Conservation (phyloP, 768 basidiomycete species). For the Lentinula detonsa region DNA sequence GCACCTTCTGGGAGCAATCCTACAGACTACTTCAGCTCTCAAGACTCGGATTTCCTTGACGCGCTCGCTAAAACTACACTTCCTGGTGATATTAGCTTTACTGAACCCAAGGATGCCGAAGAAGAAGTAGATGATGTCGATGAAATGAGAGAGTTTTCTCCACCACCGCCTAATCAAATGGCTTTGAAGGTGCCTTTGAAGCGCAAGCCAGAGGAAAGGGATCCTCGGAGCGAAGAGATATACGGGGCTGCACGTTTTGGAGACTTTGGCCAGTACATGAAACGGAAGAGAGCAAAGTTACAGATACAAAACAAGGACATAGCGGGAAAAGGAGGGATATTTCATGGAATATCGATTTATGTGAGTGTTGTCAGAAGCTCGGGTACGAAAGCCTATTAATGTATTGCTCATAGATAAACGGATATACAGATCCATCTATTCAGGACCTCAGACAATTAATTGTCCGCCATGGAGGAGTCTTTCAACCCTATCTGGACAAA, state of each 20-base stretch:
- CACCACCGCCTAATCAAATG: not conserved
- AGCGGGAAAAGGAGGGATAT: slow-evolving; percentile 42
- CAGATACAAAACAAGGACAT: slow-evolving; percentile 67
- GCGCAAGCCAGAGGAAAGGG: slow-evolving; percentile 6
- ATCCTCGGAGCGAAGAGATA: slow-evolving; percentile 32
- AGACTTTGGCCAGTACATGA: slow-evolving; percentile 84
- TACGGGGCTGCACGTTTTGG: slow-evolving; percentile 83
- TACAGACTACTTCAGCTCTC: slow-evolving; percentile 50
- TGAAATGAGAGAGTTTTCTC: slow-evolving; percentile 5
- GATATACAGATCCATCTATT: slow-evolving; percentile 81
- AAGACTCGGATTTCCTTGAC: slow-evolving; percentile 47
- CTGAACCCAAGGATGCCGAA: slow-evolving; percentile 12
- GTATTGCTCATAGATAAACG: slow-evolving; percentile 63
- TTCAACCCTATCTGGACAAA: slow-evolving; percentile 78
- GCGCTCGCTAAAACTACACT: slow-evolving; percentile 39
- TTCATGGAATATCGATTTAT: slow-evolving; percentile 74
- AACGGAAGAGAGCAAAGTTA: slow-evolving; percentile 84
- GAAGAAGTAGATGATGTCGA: slow-evolving; percentile 18
- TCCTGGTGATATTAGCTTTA: slow-evolving; percentile 36
- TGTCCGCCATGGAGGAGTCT: slow-evolving; percentile 75
- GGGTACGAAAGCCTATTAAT: not conserved
- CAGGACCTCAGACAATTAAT: slow-evolving; percentile 81
- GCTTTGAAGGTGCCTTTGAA: slow-evolving; percentile 9
- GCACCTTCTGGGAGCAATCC: slow-evolving; percentile 23
- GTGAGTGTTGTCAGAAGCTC: slow-evolving; percentile 38